These are phyloP conservation scores for Blastomyces parvus DNA, from an alignment of 2,329 filamentous ascomycete genomes.

Conservation along the genomic window DNA sequence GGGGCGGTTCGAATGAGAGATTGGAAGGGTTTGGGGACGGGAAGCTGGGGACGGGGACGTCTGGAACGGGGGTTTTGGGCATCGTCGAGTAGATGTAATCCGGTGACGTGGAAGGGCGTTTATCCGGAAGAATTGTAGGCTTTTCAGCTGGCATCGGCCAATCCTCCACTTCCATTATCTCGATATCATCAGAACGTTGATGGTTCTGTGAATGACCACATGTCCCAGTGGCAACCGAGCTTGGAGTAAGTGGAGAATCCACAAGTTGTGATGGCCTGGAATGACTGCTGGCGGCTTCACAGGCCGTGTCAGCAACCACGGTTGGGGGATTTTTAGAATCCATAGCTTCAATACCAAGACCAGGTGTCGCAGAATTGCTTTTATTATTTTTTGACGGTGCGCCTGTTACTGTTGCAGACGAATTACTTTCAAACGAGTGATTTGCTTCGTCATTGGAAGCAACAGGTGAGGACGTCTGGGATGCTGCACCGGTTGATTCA, in stretches of 20 bases:
- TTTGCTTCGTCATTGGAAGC: neutral
- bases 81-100: constrained; percentile 29
- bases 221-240: constrained; percentile 8
- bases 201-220: constrained; percentile 8
- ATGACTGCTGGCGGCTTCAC: constrained; percentile 7
- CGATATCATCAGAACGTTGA: constrained; percentile 20
- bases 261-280: constrained; percentile 8
- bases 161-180: constrained; percentile 25
- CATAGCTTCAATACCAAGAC: constrained; percentile 16
- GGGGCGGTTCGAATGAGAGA: constrained; percentile 35
- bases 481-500: neutral
- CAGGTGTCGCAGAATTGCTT: constrained; percentile 7
- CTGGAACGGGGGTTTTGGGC: constrained; percentile 33
- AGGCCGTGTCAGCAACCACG: constrained; percentile 6
- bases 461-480: neutral
- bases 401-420: constrained; percentile 4
- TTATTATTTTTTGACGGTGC: neutral
- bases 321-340: constrained; percentile 10
- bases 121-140: constrained; percentile 27
- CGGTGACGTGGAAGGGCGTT: constrained; percentile 35
- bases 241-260: constrained; percentile 13
- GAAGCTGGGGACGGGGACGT: constrained; percentile 31
- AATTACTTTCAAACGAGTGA: neutral
- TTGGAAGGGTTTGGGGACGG: constrained; percentile 38
- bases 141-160: constrained; percentile 15